Percentiles rank a stretch among this genome's conserved stretches.
phyloP scores from a whole-genome alignment of 371 early-diverging fungal genomes.

The Fennellomyces sp. region DNA sequence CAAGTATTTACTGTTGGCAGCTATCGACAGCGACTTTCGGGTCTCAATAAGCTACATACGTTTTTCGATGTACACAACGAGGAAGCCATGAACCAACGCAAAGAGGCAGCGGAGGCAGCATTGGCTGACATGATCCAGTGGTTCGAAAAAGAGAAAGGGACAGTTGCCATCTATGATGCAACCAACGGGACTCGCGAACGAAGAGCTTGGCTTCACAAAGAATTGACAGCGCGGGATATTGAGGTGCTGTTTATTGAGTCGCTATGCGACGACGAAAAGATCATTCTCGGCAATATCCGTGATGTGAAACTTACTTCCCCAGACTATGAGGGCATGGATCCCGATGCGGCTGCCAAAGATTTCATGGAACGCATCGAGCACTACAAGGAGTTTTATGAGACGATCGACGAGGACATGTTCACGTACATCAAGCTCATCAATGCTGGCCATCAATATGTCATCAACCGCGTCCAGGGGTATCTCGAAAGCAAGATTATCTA shows the following conservation, averaged over 20 bases:
- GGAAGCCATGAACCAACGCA: constrained; percentile 72
- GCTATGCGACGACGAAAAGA: constrained; percentile 85
- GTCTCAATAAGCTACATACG: constrained; percentile 77
- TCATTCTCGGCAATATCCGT: constrained; percentile 87
- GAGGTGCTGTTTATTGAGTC: constrained; percentile 95
- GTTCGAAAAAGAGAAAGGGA: constrained; percentile 80
- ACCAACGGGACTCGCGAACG: constrained; percentile 92
- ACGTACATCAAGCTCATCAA: constrained; percentile 94
- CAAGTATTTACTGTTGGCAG: constrained; percentile 94
- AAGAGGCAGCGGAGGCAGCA: constrained; percentile 82
- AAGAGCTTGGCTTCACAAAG: constrained; percentile 70
- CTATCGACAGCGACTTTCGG: constrained; percentile 86
- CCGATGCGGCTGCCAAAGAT: constrained; percentile 71
- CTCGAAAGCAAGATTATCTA: constrained; percentile 94
- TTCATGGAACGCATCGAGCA: constrained; percentile 87
- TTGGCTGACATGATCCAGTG: constrained; percentile 90
- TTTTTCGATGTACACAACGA: constrained; percentile 91
- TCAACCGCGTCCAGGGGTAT: constrained; percentile 71
- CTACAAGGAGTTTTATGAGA: constrained; percentile 88
- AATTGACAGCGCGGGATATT: constrained; percentile 67
- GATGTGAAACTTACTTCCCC: constrained; percentile 93
- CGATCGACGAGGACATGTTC: constrained; percentile 64
- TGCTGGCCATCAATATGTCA: constrained; percentile 31
- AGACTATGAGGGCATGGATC: constrained; percentile 82
- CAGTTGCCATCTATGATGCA: constrained; percentile 94